phyloP scores from a whole-genome alignment of 2,329 filamentous ascomycete genomes.

The Colletotrichum chrysophilum region DNA sequence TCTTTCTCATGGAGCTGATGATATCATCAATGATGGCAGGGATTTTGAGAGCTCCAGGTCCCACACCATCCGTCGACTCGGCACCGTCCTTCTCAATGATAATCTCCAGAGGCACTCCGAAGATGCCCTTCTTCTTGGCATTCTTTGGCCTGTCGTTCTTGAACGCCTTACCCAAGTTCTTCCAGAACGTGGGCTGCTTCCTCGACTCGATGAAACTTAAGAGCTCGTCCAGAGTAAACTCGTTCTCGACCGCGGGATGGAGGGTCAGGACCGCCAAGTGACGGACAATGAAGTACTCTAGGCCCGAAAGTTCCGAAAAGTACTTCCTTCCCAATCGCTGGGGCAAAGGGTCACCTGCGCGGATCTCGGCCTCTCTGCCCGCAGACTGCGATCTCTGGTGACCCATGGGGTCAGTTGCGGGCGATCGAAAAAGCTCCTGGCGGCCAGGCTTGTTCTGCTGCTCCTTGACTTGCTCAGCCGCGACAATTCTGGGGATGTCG shows the following conservation, averaged over 20 bases:
- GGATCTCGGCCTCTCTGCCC: conserved; percentile 55
- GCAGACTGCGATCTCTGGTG: conserved; percentile 68
- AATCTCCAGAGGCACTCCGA: conserved; percentile 85
- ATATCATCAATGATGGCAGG: conserved; percentile 96
- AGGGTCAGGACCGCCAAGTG: conserved; percentile 95
- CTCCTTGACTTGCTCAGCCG: conserved; percentile 92
- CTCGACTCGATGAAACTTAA: conserved; percentile 91
- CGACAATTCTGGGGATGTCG: conserved; percentile 94
- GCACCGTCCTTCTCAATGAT: conserved; percentile 93
- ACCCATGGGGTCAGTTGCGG: conserved; percentile 64
- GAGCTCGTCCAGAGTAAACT: conserved; percentile 94
- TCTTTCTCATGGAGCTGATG: conserved; percentile 93
- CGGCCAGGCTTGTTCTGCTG: conserved; percentile 77
- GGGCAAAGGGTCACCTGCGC: conserved; percentile 57
- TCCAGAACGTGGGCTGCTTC: conserved; percentile 92
- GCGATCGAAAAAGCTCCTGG: conserved; percentile 67
- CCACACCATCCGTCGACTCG: conserved; percentile 96
- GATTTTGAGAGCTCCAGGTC: conserved; percentile 86
- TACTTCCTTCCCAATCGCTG: conserved; percentile 74
- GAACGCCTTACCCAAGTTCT: conserved; percentile 96
- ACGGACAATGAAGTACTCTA: conserved; percentile 97
- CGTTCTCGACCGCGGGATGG: conserved; percentile 86
- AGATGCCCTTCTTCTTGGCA: conserved; percentile 91
- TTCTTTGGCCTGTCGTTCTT: conserved; percentile 81
- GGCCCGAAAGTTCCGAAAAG: conserved; percentile 92